These are phyloP conservation scores for Phytophthora constricta DNA, from an alignment of 352 stramenopile species.

Conservation along the genomic window DNA sequence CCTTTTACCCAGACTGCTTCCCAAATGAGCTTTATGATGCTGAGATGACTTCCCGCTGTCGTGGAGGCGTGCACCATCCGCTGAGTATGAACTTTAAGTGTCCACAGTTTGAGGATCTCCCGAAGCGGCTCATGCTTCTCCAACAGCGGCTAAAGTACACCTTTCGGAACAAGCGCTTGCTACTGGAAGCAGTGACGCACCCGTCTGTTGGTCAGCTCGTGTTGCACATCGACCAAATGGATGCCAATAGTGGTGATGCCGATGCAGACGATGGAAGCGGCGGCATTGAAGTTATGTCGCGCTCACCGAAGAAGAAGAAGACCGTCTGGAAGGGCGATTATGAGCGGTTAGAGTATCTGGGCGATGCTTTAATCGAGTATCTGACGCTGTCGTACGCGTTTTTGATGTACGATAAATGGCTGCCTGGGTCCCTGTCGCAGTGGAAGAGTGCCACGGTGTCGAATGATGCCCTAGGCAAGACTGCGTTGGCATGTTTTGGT, in stretches of 20 bases:
- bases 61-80: slow-evolving; percentile 24
- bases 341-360: slow-evolving; percentile 89
- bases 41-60: slow-evolving; percentile 21
- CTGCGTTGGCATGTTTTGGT: slow-evolving; percentile 78
- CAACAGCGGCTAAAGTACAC: slow-evolving; percentile 86
- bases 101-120: slow-evolving; percentile 64
- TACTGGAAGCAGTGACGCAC: slow-evolving; percentile 83
- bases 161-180: slow-evolving; percentile 77
- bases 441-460: slow-evolving; percentile 90
- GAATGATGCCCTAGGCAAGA: slow-evolving; percentile 87
- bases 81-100: slow-evolving; percentile 63
- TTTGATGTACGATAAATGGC: slow-evolving; percentile 70
- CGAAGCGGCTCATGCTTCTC: slow-evolving; percentile 57
- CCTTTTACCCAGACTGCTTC: slow-evolving; percentile 76
- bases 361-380: slow-evolving; percentile 91
- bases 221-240: slow-evolving; percentile 52
- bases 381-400: slow-evolving; percentile 87
- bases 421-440: slow-evolving; percentile 77
- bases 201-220: slow-evolving; percentile 71
- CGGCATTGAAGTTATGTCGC: slow-evolving; percentile 32
- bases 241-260: slow-evolving; percentile 18
- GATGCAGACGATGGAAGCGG: slow-evolving; percentile 14
- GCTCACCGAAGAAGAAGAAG: slow-evolving; percentile 47
- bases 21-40: slow-evolving; percentile 66
- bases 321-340: slow-evolving; percentile 84